These are phyloP conservation scores for Samsoniella hepiali DNA, from an alignment of 2,329 filamentous ascomycete genomes.

Conservation along the genomic window DNA sequence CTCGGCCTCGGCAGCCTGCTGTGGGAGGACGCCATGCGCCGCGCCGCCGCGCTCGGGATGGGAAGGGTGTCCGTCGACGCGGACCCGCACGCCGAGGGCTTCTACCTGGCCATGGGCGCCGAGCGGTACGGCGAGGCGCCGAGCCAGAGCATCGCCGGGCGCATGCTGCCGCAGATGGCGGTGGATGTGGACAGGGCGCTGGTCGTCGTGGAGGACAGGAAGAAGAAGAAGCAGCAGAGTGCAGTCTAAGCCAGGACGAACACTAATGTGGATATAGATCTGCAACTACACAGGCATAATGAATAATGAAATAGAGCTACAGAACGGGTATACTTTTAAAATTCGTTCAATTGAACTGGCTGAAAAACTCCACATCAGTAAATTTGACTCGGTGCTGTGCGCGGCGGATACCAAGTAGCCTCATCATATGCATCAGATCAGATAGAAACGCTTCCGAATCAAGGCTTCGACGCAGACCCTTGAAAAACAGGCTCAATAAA, in stretches of 20 bases:
- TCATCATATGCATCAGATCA: not conserved
- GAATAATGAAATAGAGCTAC: no score
- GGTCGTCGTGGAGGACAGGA: not conserved
- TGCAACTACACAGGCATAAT: no score
- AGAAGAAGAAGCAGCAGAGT: no score
- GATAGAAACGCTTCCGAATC: not conserved
- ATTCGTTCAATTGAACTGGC: not conserved
- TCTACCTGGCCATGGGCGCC: constrained; percentile 4
- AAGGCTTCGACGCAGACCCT: not conserved
- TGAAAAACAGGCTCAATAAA: not conserved
- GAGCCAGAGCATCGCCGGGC: not conserved
- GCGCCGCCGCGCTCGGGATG: not conserved
- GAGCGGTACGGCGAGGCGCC: not conserved
- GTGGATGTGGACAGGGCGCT: not conserved
- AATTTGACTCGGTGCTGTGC: not conserved
- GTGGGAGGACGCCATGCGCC: constrained; percentile 3
- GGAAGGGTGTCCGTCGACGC: not conserved
- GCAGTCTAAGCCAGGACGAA: no score
- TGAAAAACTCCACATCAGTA: not conserved
- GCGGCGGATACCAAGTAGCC: not conserved
- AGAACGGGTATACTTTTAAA: no score
- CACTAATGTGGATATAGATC: no score
- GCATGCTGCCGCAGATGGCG: not conserved
- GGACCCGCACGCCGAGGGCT: constrained; percentile 11
- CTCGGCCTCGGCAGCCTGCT: constrained; percentile 2